phyloP scores from a whole-genome alignment of 805 yeast species.

The Teunomyces pallodes region DNA sequence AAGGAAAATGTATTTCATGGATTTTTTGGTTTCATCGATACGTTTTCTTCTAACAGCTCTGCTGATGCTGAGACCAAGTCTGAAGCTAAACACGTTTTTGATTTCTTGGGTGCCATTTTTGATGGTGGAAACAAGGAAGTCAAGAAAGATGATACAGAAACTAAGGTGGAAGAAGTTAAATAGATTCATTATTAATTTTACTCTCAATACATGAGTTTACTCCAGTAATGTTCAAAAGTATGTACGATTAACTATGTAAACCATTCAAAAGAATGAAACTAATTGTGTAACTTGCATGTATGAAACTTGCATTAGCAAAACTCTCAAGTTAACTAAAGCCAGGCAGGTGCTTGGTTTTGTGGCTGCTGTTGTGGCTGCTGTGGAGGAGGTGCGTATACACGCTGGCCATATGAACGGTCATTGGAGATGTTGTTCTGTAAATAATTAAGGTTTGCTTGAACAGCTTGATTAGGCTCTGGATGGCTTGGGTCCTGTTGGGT shows the following conservation, averaged over 20 bases:
- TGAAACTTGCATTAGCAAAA: too few species aligned
- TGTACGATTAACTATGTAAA: neutral
- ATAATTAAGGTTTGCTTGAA: neutral
- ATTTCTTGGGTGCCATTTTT: constrained; percentile 50
- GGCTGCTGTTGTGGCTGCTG: constrained; percentile 13
- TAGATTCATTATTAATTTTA: neutral
- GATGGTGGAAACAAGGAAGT: constrained; percentile 20
- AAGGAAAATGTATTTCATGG: constrained; percentile 87
- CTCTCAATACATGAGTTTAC: neutral
- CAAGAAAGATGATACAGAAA: constrained; percentile 6
- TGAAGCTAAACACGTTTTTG: constrained; percentile 60
- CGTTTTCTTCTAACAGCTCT: constrained; percentile 44
- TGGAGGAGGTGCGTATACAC: neutral
- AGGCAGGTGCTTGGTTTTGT: constrained; percentile 10
- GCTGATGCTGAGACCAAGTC: constrained; percentile 20
- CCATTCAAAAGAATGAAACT: neutral
- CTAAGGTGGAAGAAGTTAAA: neutral
- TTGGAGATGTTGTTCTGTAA: neutral
- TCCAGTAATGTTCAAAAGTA: neutral
- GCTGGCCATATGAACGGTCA: constrained; percentile 3
- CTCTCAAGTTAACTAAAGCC: constrained; percentile 2
- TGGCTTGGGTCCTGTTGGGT: neutral
- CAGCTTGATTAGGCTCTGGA: neutral
- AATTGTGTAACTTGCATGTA: neutral
- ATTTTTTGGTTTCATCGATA: constrained; percentile 87